These are phyloP conservation scores for Leccinum truebloodii DNA, from an alignment of 768 basidiomycete species.

Conservation along the genomic window DNA sequence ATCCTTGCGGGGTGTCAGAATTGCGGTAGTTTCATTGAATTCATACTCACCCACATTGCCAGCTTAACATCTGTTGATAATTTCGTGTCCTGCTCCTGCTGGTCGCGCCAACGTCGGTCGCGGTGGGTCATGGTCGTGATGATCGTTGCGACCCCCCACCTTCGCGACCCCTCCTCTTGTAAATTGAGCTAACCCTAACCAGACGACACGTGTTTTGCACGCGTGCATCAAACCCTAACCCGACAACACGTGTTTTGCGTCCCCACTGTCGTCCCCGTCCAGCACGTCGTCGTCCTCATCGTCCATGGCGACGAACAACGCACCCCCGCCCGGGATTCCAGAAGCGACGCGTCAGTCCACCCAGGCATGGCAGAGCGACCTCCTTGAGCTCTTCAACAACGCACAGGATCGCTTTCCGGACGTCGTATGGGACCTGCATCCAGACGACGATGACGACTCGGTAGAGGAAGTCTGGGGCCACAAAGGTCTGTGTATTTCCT, in stretches of 20 bases:
- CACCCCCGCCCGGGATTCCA: conserved; percentile 33
- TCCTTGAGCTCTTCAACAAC: conserved; percentile 71
- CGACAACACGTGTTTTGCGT: conserved; percentile 32
- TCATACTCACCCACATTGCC: conserved; percentile 88
- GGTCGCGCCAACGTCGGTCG: not conserved
- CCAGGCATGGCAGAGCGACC: conserved; percentile 75
- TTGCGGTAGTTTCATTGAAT: not conserved
- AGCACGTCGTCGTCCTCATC: conserved; percentile 26
- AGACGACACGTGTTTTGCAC: not conserved
- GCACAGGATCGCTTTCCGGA: conserved; percentile 96
- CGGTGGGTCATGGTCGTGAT: not conserved
- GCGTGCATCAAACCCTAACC: conserved; percentile 28
- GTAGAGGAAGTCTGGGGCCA: conserved; percentile 82
- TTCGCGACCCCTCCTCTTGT: conserved; percentile 4
- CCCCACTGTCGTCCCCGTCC: conserved; percentile 22
- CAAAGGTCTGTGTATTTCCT: conserved; percentile 63
- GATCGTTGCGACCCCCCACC: not conserved
- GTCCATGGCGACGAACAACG: conserved; percentile 29
- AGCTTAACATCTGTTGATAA: conserved; percentile 36
- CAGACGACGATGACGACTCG: conserved; percentile 50
- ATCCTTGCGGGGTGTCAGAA: conserved; percentile 53
- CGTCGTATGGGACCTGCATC: conserved; percentile 87
- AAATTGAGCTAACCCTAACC: not conserved
- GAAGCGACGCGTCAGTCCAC: conserved; percentile 73
- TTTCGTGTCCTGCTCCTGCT: not conserved